Evolutionary conservation across 2,329 filamentous ascomycete genomes (phyloP), one percentile per base, ranked within the genome.

Genomic region (Dothistroma septosporum): DNA sequence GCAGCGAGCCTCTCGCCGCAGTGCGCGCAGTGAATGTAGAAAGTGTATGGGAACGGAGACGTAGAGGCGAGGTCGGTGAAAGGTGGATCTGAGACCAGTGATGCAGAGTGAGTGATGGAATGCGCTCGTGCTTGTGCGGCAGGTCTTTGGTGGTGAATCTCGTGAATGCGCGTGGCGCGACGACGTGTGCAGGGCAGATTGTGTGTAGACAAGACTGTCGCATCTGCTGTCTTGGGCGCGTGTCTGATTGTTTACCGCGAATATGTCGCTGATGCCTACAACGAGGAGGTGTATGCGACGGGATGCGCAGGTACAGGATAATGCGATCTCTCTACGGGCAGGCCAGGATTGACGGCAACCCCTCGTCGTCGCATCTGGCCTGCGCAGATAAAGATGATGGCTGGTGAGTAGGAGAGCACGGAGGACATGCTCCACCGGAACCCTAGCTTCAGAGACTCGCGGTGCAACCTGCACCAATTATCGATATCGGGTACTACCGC

Each of bases 231-330:
- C 50, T 53, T 28, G 24, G 50, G 31, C 50, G 50, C 50, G 50
- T 53, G 50, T 35, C 24, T 53, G 50, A 53, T 53, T 53, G 50
- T n/a, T 35, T 21, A 53, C 31, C 50, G 31, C 50, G 50, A 53
- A 35, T 35, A 10, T 53, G 50, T 33, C 50, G 31, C 50, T 35
- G n/a, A 11, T 53, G 50, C 50, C 50, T 53, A 53, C 16, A 53
- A 53, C n/a, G 24, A 53, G 24, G 31, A 53, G 11, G 50, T 53
- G 24, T 32, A 53, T 53, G 50, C 50, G 50, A 53, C 50, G 31
- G n/a, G n/a, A 53, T 24, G 46, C 46, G 50, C 50, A 53, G 50
- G 50, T 53, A 53, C 50, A 21, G 31, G 28, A 44, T 31, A 53
- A 53, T 53, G 50, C n/a, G n/a, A 53, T 53, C 22, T 14, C 11